Conservation (phyloP, 2,329 filamentous ascomycete species). For the Aspergillus cejpii region DNA sequence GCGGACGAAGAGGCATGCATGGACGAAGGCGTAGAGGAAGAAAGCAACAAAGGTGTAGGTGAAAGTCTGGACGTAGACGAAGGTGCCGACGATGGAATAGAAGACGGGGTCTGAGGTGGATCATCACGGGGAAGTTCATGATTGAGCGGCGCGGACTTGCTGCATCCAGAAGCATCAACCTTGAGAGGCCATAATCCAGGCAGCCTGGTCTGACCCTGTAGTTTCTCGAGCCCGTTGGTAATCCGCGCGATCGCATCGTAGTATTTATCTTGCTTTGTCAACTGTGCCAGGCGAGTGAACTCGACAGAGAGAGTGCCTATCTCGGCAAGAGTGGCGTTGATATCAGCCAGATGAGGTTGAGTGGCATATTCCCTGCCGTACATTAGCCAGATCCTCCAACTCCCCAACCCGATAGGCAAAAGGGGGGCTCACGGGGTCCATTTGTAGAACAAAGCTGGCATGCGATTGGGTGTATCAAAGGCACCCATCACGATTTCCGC, state of each 20-base stretch:
- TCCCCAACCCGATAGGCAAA: background rate
- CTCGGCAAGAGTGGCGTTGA: constrained; percentile 56
- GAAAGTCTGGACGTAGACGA: constrained; percentile 1
- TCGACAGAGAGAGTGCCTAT: constrained; percentile 76
- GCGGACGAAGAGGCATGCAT: constrained; percentile 1
- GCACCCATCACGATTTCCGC: constrained; percentile 73
- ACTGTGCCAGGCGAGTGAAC: constrained; percentile 79
- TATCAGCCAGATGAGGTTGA: constrained; percentile 57
- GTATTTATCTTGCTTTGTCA: constrained; percentile 74
- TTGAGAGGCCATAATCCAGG: constrained; percentile 74
- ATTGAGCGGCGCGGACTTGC: constrained; percentile 33
- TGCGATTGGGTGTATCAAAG: constrained; percentile 89
- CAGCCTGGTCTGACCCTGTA: constrained; percentile 64
- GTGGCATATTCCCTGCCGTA: constrained; percentile 46
- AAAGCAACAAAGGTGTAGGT: constrained; percentile 1
- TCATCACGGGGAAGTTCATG: constrained; percentile 10
- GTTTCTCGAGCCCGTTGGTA: constrained; percentile 68
- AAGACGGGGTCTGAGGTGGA: constrained; percentile 2
- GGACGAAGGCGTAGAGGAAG: constrained; percentile 1
- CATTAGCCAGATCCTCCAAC: background rate
- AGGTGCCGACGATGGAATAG: background rate
- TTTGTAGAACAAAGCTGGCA: constrained; percentile 75
- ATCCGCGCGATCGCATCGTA: constrained; percentile 86
- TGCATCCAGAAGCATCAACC: constrained; percentile 75
- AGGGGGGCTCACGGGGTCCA: constrained; percentile 57